These are phyloP conservation scores for Neophaeococcomyces aloes DNA, from an alignment of 2,329 filamentous ascomycete genomes.

Conservation along the genomic window DNA sequence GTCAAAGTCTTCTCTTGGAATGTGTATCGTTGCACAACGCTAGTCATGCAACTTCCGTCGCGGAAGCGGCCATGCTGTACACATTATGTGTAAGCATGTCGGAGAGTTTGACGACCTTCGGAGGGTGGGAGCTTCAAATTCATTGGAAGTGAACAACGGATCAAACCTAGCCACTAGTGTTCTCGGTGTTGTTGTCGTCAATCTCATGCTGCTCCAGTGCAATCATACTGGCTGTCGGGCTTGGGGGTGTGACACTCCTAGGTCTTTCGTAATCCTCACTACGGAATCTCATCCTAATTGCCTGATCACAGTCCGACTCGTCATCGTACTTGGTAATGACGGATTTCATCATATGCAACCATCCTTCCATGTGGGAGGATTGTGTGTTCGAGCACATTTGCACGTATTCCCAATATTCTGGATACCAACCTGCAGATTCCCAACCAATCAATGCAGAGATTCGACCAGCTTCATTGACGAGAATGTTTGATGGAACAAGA, in stretches of 20 bases:
- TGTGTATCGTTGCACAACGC: too few species aligned
- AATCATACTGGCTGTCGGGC: conserved; percentile 15
- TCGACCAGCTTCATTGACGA: conserved; percentile 21
- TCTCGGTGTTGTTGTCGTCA: conserved; percentile 19
- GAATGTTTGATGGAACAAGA: conserved; percentile 23
- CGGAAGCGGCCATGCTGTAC: too few species aligned
- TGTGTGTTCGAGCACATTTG: conserved; percentile 21
- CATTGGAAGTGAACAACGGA: too few species aligned
- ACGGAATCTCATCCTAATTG: conserved; percentile 14
- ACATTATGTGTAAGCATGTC: too few species aligned
- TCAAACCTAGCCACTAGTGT: conserved; percentile 16
- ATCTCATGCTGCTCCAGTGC: conserved; percentile 16
- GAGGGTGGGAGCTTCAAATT: too few species aligned
- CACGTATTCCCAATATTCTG: conserved; percentile 26
- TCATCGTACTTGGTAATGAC: conserved; percentile 18
- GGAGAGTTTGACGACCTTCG: too few species aligned
- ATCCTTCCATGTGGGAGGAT: conserved; percentile 13
- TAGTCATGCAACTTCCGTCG: too few species aligned
- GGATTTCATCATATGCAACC: conserved; percentile 18
- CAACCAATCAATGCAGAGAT: conserved; percentile 24
- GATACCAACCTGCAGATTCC: conserved; percentile 25
- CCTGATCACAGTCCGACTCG: conserved; percentile 18
- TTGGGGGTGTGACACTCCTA: conserved; percentile 17
- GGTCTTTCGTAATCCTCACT: conserved; percentile 18
- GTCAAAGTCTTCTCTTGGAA: too few species aligned